Evolutionary conservation across 176 grass and related monocot species (phyloP), one percentile per base, ranked within the genome.

Genomic region (Dactylis glomerata): DNA sequence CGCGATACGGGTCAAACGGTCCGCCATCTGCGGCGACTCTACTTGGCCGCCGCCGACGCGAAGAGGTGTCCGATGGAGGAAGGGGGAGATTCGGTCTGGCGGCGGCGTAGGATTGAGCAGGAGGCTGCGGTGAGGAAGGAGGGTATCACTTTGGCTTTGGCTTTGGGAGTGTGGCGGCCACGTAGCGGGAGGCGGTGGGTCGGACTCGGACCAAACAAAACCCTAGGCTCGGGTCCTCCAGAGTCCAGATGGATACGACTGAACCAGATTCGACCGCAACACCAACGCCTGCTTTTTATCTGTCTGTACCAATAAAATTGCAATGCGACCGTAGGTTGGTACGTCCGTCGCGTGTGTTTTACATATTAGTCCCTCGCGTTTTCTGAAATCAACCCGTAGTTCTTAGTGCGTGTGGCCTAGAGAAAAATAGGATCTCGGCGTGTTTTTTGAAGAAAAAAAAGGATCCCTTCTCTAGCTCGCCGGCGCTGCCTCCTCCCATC

Each of bases 1-100:
- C 23, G 96, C 96, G 66, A 98, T 93, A 89, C 96, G 96, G 28
- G 91, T 98, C 72, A 98, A 54, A 64, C 96, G 93, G 69, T 95
- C 96, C 73, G 93, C 87, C 93, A 95, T 98, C 80, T 83, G 33
- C 47, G 33, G 32, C 32, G 22, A 36, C 7, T 51, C 84, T 32
- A 32, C 63, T 20, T 9, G 40, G 20, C 42, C 64, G 33, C 68
- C 66, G 75, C 75, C 68, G 42, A 40, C 73, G 50, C 31, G 44
- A 45, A 73, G 50, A 37, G 64, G 40, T 34, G 49, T 64, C 42
- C 42, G 82, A 32, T 49, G 51, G 76, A 31, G 24, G 58, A 14
- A 2, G 27, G 27, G 49, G 73, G 5, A 13, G 67, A 40, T 24
- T 24, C 27, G 38, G 66, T 59, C 52, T 52, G 24, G 83, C 83